A percentile compares a stretch with the other conserved stretches of the same genome.
phyloP scores from a whole-genome alignment of 768 basidiomycete genomes.

The Xanthoconium stramineum region DNA sequence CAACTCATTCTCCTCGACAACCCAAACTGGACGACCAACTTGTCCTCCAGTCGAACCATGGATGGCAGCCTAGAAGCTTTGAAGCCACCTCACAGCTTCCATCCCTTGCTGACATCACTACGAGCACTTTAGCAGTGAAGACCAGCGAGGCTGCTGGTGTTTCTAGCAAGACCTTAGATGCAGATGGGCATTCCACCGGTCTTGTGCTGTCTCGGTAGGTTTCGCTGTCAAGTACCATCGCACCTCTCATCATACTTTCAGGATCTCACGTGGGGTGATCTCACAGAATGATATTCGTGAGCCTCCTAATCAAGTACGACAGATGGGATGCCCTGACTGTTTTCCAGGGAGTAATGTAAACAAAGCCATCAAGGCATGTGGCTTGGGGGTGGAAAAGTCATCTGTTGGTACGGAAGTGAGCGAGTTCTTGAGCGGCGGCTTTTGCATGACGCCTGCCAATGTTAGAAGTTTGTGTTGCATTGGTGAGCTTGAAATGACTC shows the following conservation, averaged over 20 bases:
- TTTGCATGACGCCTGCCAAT: not conserved
- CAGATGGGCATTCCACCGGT: no score
- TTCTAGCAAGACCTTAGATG: no score
- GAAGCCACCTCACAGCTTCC: not conserved
- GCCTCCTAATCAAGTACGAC: not conserved
- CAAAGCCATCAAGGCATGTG: not conserved
- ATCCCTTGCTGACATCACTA: no score
- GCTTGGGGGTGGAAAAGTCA: not conserved
- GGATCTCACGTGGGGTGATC: conserved; percentile 21
- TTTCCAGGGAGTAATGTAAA: not conserved
- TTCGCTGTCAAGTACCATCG: not conserved
- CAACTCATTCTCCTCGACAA: not conserved
- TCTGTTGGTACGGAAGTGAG: not conserved
- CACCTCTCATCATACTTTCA: not conserved
- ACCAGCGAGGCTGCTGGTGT: not conserved
- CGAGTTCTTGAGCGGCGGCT: not conserved
- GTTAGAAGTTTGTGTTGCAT: not conserved
- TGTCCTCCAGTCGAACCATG: not conserved
- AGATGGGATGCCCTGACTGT: not conserved
- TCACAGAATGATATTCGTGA: conserved; percentile 35
- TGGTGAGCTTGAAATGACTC: not conserved
- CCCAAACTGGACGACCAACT: not conserved
- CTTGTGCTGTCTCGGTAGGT: not conserved
- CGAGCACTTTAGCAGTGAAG: not conserved
- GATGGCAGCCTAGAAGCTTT: not conserved